These are phyloP conservation scores for Friedmanniomyces endolithicus DNA, from an alignment of 495 filamentous ascomycete genomes.

Conservation along the genomic window DNA sequence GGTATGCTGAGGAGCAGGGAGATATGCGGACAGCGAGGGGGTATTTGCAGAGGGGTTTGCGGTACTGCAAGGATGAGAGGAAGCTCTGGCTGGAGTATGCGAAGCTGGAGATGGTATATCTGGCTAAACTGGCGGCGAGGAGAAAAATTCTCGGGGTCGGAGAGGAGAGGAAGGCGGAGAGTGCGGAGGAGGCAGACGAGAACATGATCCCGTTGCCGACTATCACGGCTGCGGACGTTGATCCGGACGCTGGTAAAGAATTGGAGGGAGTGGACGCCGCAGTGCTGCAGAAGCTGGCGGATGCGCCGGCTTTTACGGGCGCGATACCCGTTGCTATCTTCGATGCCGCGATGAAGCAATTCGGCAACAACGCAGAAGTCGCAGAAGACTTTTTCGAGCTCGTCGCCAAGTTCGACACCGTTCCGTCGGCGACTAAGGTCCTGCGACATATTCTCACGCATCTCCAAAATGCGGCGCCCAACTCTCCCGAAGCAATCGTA, in stretches of 20 bases:
- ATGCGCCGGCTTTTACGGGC: slow-evolving; percentile 72
- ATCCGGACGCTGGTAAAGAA: slow-evolving; percentile 35
- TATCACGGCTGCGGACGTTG: slow-evolving; percentile 54
- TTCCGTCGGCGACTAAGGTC: slow-evolving; percentile 55
- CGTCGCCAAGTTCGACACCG: slow-evolving; percentile 51
- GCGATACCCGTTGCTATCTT: slow-evolving; percentile 90
- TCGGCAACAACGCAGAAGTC: slow-evolving; percentile 47
- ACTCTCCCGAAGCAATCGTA: slow-evolving; percentile 46
- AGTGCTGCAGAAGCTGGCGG: slow-evolving; percentile 50
- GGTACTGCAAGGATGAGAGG: slow-evolving; percentile 66
- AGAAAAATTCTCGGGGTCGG: slow-evolving; percentile 60
- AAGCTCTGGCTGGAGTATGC: slow-evolving; percentile 80
- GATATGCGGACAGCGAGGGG: slow-evolving; percentile 78
- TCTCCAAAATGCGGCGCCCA: slow-evolving; percentile 27
- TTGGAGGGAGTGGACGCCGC: slow-evolving; percentile 33
- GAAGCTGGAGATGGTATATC: slow-evolving; percentile 82
- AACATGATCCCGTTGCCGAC: slow-evolving; percentile 49
- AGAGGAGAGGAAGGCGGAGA: slow-evolving; percentile 31
- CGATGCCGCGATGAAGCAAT: slow-evolving; percentile 70
- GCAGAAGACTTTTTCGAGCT: slow-evolving; percentile 70
- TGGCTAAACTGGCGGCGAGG: slow-evolving; percentile 62
- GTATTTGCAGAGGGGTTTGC: slow-evolving; percentile 76
- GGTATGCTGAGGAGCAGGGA: slow-evolving; percentile 57
- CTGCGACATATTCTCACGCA: slow-evolving; percentile 62
- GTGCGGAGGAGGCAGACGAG: slow-evolving; percentile 29